Evolutionary conservation across 306 rosid species (phyloP).

Genomic region (Lathyrus sativus): DNA sequence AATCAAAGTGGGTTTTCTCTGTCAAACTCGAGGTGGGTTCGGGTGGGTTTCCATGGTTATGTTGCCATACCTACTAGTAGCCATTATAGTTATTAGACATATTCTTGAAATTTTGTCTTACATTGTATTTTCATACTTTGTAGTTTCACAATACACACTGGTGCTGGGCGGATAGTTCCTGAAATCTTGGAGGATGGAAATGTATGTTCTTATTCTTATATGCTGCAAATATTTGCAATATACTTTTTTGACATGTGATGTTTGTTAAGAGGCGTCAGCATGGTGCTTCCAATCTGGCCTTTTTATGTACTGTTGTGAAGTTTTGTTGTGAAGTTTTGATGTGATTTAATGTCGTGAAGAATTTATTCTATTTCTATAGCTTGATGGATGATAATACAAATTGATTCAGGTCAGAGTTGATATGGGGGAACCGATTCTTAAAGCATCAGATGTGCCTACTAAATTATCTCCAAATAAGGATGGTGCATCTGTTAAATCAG

Average conservation of each 20-base stretch:
- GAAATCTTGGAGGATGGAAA: conserved; percentile 80
- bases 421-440: conserved; percentile 94
- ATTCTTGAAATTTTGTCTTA: conserved; percentile 20
- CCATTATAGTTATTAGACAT: not conserved
- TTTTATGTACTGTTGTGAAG: conserved; percentile 15
- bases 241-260: conserved; percentile 16
- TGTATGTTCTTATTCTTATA: conserved; percentile 41
- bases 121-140: not conserved
- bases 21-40: no score
- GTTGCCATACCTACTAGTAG: not conserved
- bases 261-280: conserved; percentile 13
- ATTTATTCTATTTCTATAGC: conserved; percentile 10
- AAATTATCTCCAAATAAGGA: conserved; percentile 62
- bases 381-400: conserved; percentile 30
- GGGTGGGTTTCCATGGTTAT: no score
- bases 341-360: not conserved
- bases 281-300: conserved; percentile 29
- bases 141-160: conserved; percentile 87
- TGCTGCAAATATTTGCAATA: conserved; percentile 19
- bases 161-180: conserved; percentile 90
- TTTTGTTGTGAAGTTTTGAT: no score
- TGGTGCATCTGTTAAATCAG: conserved; percentile 65
- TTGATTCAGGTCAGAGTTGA: conserved; percentile 83
- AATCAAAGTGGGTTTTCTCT: no score
- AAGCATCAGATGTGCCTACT: conserved; percentile 83